These are phyloP conservation scores for Deinandra increscens DNA, from an alignment of 129 eudicot genomes.

Conservation along the genomic window DNA sequence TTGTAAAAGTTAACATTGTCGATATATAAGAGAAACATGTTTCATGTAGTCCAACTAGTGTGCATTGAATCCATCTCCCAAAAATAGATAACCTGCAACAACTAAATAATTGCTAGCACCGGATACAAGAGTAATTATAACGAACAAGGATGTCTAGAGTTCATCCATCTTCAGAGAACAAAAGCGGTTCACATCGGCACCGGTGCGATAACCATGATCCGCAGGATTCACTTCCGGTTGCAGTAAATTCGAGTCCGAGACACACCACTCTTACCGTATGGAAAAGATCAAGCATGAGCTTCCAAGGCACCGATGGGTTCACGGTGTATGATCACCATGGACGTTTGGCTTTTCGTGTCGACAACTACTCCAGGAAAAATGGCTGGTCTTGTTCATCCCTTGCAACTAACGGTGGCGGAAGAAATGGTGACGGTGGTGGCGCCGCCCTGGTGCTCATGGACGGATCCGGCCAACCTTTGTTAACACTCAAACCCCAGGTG, in stretches of 20 bases:
- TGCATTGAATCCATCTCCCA: conserved; percentile 26
- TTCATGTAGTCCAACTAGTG: conserved; percentile 11
- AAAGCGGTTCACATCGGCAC: conserved; percentile 12
- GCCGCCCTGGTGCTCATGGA: conserved; percentile 24
- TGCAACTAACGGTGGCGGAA: background rate
- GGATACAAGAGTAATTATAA: background rate
- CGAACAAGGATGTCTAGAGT: conserved; percentile 20
- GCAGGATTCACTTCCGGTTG: background rate
- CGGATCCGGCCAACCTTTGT: background rate
- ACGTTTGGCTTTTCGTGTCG: conserved; percentile 43
- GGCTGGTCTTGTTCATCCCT: conserved; percentile 23
- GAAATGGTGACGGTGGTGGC: background rate
- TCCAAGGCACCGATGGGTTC: conserved; percentile 54
- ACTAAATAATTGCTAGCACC: background rate
- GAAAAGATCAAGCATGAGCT: conserved; percentile 59
- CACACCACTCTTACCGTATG: conserved; percentile 35
- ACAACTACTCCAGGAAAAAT: conserved; percentile 43
- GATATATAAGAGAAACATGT: conserved; percentile 15
- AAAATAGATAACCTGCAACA: conserved; percentile 7
- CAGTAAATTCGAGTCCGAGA: conserved; percentile 12
- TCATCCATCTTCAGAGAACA: conserved; percentile 29
- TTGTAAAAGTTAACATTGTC: conserved; percentile 9
- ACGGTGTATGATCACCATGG: conserved; percentile 40
- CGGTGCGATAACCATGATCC: background rate
- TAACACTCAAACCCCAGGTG: conserved; percentile 2